Conservation (phyloP, 352 stramenopile species). For the Saprolegnia diclina region DNA sequence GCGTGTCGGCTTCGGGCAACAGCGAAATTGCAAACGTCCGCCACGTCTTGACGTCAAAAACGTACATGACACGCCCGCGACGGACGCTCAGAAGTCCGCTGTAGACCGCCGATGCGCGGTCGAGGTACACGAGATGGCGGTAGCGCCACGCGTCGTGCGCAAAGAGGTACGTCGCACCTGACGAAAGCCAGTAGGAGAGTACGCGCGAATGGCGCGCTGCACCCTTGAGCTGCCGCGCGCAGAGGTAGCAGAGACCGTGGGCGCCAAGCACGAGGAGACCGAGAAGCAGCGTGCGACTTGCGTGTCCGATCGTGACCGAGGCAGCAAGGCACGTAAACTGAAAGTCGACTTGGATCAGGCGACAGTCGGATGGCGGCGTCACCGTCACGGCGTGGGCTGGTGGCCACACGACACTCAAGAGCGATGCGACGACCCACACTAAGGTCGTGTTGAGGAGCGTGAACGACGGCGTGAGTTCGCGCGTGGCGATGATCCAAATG, state of each 20-base stretch:
- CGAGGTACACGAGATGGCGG: too few species aligned
- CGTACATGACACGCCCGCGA: background rate
- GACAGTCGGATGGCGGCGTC: background rate
- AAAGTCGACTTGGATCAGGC: background rate
- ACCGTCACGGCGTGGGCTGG: background rate
- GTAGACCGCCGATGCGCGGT: background rate
- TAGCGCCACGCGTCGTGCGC: background rate
- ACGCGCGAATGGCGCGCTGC: background rate
- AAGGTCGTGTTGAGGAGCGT: background rate
- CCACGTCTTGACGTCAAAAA: slow-evolving; percentile 10
- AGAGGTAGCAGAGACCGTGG: background rate
- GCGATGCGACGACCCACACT: background rate
- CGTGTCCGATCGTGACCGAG: background rate
- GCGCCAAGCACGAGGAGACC: background rate
- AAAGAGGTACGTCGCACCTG: background rate
- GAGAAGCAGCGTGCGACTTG: too few species aligned
- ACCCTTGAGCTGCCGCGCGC: background rate
- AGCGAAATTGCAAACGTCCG: background rate
- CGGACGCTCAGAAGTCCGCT: background rate
- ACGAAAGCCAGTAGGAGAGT: background rate
- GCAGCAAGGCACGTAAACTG: background rate
- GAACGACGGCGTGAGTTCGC: background rate
- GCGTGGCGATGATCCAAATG: background rate
- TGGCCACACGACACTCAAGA: background rate
- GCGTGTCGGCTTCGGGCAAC: background rate